Evolutionary conservation across 306 rosid species (phyloP).

Genomic region (Prunus kanzakura): DNA sequence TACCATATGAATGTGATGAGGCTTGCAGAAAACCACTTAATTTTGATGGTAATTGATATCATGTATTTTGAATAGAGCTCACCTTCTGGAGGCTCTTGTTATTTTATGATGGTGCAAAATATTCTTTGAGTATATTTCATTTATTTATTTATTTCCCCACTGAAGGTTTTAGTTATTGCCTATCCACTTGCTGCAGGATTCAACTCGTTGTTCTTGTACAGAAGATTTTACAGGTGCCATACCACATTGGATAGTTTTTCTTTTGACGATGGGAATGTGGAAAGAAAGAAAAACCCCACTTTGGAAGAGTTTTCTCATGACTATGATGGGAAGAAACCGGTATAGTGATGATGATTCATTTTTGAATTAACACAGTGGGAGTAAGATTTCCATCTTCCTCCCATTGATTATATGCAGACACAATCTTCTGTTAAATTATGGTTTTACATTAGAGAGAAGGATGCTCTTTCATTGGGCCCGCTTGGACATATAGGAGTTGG

Average conservation of each 20-base stretch:
- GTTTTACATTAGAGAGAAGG: not conserved
- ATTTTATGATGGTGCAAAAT: not conserved
- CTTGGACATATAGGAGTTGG: not conserved
- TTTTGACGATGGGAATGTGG: conserved; percentile 70
- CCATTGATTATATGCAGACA: not conserved
- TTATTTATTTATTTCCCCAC: not conserved
- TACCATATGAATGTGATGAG: conserved; percentile 36
- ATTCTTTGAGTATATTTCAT: not conserved
- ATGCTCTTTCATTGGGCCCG: not conserved
- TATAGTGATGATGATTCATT: conserved; percentile 24
- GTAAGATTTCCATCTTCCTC: not conserved
- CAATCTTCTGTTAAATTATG: not conserved
- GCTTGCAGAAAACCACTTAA: conserved; percentile 32
- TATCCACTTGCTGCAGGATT: conserved; percentile 58
- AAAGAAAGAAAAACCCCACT: conserved; percentile 55
- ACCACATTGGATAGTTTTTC: conserved; percentile 68
- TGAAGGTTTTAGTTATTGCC: conserved; percentile 1
- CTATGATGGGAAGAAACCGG: conserved; percentile 89
- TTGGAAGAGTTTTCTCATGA: conserved; percentile 48
- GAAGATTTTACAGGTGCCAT: conserved; percentile 80
- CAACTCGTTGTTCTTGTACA: conserved; percentile 70
- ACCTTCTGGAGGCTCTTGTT: not conserved
- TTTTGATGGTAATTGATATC: conserved; percentile 70
- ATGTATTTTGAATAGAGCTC: not conserved
- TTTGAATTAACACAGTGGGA: not conserved